phyloP scores from a whole-genome alignment of 441 rosid genomes.

The Theobroma grandiflorum region DNA sequence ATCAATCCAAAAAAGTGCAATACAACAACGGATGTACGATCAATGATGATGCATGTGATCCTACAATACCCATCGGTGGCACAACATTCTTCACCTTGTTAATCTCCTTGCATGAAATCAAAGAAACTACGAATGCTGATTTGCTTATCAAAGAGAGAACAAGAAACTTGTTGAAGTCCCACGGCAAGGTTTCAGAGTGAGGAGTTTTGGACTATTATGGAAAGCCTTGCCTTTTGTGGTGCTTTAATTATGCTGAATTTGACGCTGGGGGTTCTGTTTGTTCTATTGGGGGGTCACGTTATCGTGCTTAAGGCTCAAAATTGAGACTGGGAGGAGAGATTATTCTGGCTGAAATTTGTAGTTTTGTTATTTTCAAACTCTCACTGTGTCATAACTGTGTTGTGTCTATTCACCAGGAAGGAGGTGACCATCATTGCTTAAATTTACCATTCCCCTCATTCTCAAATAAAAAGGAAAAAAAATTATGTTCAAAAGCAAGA shows the following conservation, averaged over 20 bases:
- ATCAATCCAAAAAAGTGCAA: not conserved
- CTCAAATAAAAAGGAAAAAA: not conserved
- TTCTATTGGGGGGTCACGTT: constrained; percentile 22
- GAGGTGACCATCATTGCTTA: not conserved
- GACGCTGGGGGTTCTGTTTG: constrained; percentile 24
- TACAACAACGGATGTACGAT: not conserved
- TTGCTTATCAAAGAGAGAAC: not conserved
- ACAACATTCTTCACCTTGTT: constrained; percentile 16
- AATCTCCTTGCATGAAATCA: not conserved
- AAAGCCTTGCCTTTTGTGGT: not conserved
- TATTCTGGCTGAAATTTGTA: constrained; percentile 12
- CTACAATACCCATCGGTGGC: not conserved
- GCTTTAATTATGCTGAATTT: constrained; percentile 28
- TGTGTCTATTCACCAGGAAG: not conserved
- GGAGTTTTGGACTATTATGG: constrained; percentile 10
- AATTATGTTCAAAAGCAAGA: not conserved
- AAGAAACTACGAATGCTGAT: not conserved
- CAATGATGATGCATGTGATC: not conserved
- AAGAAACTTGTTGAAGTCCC: not conserved
- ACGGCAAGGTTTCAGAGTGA: not conserved
- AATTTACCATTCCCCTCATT: not conserved
- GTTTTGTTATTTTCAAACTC: not conserved
- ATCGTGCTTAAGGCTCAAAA: constrained; percentile 10
- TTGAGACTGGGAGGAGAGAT: not conserved
- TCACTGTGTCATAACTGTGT: not conserved